Evolutionary conservation across 164 flowering plant genomes (phyloP).

Genomic region (Stephania japonica): DNA sequence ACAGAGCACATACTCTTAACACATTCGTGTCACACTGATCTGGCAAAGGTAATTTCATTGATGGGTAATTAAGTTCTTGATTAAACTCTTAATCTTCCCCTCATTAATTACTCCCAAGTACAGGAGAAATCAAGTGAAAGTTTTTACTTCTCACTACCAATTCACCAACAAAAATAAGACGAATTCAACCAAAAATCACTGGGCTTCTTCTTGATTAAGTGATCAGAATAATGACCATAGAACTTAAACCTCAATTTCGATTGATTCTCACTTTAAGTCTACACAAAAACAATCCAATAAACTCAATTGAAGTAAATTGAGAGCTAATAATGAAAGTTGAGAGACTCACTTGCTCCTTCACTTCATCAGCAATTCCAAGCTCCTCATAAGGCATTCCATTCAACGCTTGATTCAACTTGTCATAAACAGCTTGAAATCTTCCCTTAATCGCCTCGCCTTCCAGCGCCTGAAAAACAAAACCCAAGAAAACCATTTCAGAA

Average conservation of each 20-base stretch:
- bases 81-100: too few relatives aligned
- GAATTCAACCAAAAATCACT: too few relatives aligned
- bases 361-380: constrained; percentile 65
- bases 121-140: too few relatives aligned
- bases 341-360: constrained; percentile 55
- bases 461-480: constrained; percentile 38
- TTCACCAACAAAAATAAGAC: background rate
- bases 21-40: too few relatives aligned
- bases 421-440: constrained; percentile 46
- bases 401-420: constrained; percentile 44
- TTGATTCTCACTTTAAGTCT: too few relatives aligned
- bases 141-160: too few relatives aligned
- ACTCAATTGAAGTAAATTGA: background rate
- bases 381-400: constrained; percentile 48
- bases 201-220: too few relatives aligned
- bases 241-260: background rate
- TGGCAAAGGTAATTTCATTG: too few relatives aligned
- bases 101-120: too few relatives aligned
- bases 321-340: background rate
- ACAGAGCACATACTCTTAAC: too few relatives aligned
- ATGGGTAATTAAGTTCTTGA: too few relatives aligned
- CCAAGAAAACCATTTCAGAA: background rate
- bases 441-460: constrained; percentile 51
- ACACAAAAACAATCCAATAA: background rate
- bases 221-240: too few relatives aligned